These are phyloP conservation scores for Fusarium sp. DNA, from an alignment of 2,329 filamentous ascomycete species.

Conservation along the genomic window DNA sequence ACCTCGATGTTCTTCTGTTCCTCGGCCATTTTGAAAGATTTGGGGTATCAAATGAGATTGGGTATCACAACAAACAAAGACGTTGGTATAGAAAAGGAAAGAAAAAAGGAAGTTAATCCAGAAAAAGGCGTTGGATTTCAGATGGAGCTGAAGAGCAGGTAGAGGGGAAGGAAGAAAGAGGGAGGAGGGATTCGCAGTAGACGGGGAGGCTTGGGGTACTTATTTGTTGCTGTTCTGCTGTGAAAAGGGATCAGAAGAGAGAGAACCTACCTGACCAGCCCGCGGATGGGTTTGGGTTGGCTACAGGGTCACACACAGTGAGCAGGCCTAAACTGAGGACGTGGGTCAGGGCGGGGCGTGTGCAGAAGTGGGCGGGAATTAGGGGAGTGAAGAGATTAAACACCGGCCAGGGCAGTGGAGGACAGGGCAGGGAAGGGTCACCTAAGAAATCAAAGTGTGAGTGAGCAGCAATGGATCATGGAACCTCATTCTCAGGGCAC, in stretches of 20 bases:
- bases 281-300: background rate
- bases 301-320: slow-evolving; percentile 29
- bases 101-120: slow-evolving; percentile 54
- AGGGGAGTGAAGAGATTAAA: slow-evolving; percentile 41
- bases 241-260: slow-evolving; percentile 28
- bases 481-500: background rate
- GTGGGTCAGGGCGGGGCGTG: slow-evolving; percentile 37
- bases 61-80: slow-evolving; percentile 67
- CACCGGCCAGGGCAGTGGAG: slow-evolving; percentile 6
- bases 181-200: slow-evolving; percentile 37
- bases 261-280: background rate
- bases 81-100: slow-evolving; percentile 57
- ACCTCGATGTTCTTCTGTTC: slow-evolving; percentile 77
- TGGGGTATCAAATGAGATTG: slow-evolving; percentile 58
- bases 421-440: slow-evolving; percentile 6
- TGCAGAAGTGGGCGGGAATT: slow-evolving; percentile 38
- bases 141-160: slow-evolving; percentile 52
- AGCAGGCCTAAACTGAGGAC: slow-evolving; percentile 25
- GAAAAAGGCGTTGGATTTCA: slow-evolving; percentile 52
- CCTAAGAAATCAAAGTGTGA: background rate
- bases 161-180: slow-evolving; percentile 53
- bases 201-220: slow-evolving; percentile 58
- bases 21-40: slow-evolving; percentile 76
- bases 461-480: background rate
- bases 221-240: slow-evolving; percentile 53